Base-by-base conservation (phyloP, 495 filamentous ascomycete species). In the Penicillium odoratum region DNA sequence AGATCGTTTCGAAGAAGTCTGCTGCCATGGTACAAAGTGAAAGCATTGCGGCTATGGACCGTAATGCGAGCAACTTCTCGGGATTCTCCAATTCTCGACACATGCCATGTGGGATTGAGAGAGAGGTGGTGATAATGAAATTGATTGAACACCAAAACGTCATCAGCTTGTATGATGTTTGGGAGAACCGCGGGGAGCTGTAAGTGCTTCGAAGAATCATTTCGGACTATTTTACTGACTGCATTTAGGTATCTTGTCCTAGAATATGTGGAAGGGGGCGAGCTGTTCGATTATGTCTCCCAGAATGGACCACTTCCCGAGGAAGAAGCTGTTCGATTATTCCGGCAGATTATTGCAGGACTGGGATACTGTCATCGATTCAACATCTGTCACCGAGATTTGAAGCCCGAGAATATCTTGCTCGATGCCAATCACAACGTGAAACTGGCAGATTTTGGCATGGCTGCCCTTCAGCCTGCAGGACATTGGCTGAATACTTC, bases 351-450 rank as follows among this genome's bases (percentile, higher is more conserved):
- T 26, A 87, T 98, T 60, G 87, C 88, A n/a, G 95, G 88, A 0
- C 78, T 99, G 31, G 86, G 90, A 7, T 97, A 95, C 74, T 93
- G 91, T 61, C 95, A 99, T 71, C 84, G 88, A 5, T 88, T 97
- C 75, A 88, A 90, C 63, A 96, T 99, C 57, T 95, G 92, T 70
- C 94, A 99, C 66, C 88, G 94, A 28, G 94, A 99, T 59, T 75
- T 99, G 33, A 99, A 99, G 74, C 94, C 92, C 0, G 94, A 99
- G 73, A 99, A 99, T 63, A 97, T 98, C 40, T 78, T 99, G 15
- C 71, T 99, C 29, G 90, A 92, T 56, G 71, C 70, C 6, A 71
- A 85, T 11, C 79, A 80, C 25, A 85, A 89, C 45, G 81, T 97
- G 70, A 98, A 98, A 72, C 84, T 99, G 38, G 93, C 91, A 33